A percentile compares a stretch with the other conserved stretches of the same genome.
These are phyloP conservation scores for Phyllosticta citriasiana DNA, from an alignment of 2,329 filamentous ascomycete species.

Conservation along the genomic window DNA sequence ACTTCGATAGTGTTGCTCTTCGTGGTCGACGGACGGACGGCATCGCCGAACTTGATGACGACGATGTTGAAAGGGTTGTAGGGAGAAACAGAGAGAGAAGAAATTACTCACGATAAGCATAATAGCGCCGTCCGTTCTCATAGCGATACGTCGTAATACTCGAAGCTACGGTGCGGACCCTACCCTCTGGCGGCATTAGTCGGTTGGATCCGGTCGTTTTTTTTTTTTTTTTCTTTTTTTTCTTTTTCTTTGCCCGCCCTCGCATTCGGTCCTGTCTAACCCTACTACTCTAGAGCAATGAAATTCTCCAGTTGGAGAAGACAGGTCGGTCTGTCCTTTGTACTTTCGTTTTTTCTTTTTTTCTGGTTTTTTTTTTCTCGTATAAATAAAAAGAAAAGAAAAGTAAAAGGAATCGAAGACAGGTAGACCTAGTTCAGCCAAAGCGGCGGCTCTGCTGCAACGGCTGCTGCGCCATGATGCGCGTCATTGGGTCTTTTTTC, in stretches of 20 bases:
- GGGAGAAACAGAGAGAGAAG: neutral
- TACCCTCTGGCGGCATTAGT: constrained; percentile 14
- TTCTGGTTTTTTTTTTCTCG: no score
- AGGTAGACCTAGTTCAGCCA: no score
- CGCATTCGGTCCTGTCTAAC: neutral
- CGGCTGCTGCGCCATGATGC: no score
- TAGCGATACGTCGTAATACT: constrained; percentile 30
- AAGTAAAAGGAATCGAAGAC: no score
- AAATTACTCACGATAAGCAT: constrained; percentile 20
- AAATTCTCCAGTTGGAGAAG: neutral
- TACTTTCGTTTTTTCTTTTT: no score
- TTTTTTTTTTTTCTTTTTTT: neutral
- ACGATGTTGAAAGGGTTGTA: neutral
- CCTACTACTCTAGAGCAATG: neutral
- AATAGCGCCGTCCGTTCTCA: constrained; percentile 27
- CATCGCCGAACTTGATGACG: no score
- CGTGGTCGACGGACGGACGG: neutral
- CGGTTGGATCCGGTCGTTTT: neutral
- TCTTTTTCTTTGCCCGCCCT: no score
- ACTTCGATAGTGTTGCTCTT: neutral
- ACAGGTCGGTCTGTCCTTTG: no score
- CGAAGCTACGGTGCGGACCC: constrained; percentile 27
- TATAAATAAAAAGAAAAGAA: no score
- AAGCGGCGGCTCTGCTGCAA: no score
- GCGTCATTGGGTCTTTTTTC: no score